Evolutionary conservation across 2,329 filamentous ascomycete genomes (phyloP), one percentile per base, ranked within the genome.

Genomic region (Fusarium redolens): DNA sequence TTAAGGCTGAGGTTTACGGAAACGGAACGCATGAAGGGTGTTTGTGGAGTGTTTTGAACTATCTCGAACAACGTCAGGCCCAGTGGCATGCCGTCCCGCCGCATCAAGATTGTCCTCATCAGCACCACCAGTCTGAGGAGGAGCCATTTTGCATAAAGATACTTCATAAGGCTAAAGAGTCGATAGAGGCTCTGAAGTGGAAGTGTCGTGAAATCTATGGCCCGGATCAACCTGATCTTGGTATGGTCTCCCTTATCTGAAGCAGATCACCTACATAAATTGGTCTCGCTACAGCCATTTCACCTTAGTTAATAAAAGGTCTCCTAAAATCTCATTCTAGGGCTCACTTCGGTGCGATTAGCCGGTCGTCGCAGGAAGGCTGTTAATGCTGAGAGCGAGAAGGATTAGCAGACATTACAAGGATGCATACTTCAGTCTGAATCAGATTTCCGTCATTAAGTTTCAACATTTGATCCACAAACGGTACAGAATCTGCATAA

Each of bases 81-180:
- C 22, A 18, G n/a, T 65, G 59, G 59, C 62, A 65, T 40, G 30
- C 41, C 2, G n/a, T 31, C 1, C 28, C 28, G 1, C 59, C 48
- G 0, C 52, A 37, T n/a, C 31, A 18, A 7, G 44, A 62, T 31
- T 62, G 38, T 1, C 43, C 25, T n/a, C 31, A 62, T 1, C 30
- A 30, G 1, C 17, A n/a, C 3, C 44, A 8, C 1, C 30, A 18
- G 18, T 11, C 22, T 5, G 59, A 47, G 5, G 25, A 65, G 10
- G 60, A 65, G 12, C 62, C 59, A 0, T 37, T 65, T 14, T 65
- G 62, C 35, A 54, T 65, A 5, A 65, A 47, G 60, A 64, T 56
- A 9, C 28, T 65, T 10, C 60, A 40, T 4, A 40, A 22, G 10
- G 22, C 38, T 4, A 48, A 57, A 35, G 28, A 47, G 10, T 28